These are phyloP conservation scores for Quercus robur DNA, from an alignment of 306 rosid genomes.

Conservation along the genomic window DNA sequence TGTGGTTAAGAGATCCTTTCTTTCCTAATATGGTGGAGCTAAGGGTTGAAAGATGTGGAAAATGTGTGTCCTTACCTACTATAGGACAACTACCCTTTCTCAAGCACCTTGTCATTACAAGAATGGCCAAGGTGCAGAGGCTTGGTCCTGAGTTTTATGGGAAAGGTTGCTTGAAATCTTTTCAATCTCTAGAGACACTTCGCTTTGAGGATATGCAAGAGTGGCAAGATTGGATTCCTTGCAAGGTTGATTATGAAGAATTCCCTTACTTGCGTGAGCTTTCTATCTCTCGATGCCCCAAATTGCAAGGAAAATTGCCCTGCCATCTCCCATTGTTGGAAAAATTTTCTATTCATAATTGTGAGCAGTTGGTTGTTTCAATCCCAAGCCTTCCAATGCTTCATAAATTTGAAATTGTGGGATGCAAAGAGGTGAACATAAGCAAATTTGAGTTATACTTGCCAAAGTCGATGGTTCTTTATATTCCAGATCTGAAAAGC, in stretches of 20 bases:
- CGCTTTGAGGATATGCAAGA: background rate
- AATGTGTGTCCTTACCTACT: background rate
- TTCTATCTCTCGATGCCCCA: background rate
- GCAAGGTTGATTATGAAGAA: background rate
- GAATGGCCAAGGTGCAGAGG: background rate
- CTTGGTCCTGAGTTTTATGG: slow-evolving; percentile 4
- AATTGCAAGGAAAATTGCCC: background rate
- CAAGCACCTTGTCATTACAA: background rate
- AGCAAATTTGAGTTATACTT: background rate
- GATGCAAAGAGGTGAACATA: background rate
- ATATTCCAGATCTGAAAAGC: background rate
- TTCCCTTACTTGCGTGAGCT: background rate
- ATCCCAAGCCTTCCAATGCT: background rate
- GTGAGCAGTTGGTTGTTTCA: background rate
- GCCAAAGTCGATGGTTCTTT: background rate
- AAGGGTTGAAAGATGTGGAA: background rate
- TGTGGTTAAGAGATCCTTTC: background rate
- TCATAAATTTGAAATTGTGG: background rate
- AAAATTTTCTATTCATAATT: background rate
- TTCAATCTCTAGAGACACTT: background rate
- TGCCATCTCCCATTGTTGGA: background rate
- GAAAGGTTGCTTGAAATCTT: background rate
- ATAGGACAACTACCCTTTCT: background rate
- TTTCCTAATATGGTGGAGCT: background rate
- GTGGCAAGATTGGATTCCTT: background rate